Evolutionary conservation across 2,329 filamentous ascomycete genomes (phyloP).

Genomic region (Aspergillus phoenicis): DNA sequence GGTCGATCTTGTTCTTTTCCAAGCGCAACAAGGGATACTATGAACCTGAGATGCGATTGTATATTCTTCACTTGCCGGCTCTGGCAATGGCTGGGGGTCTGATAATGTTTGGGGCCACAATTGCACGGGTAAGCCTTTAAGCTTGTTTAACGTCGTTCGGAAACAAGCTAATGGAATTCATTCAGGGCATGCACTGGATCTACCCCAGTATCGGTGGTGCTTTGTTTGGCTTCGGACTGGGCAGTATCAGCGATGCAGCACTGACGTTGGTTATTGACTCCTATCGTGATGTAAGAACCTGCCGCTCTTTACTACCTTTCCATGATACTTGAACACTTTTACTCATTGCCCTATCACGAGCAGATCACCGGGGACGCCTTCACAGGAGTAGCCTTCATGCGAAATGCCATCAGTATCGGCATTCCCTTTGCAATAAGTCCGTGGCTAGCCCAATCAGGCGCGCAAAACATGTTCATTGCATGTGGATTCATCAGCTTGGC

Average conservation of each 20-base stretch:
- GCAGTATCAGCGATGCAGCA: conserved; percentile 41
- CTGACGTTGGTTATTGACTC: conserved; percentile 43
- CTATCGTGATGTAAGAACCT: conserved; percentile 37
- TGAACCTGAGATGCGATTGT: conserved; percentile 54
- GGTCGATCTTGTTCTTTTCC: conserved; percentile 45
- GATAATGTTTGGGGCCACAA: conserved; percentile 46
- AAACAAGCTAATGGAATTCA: background rate
- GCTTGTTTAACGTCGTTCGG: background rate
- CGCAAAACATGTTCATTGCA: conserved; percentile 32
- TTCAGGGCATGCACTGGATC: conserved; percentile 50
- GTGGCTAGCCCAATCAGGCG: conserved; percentile 30
- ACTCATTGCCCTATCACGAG: too few species aligned
- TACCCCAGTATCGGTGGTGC: conserved; percentile 42
- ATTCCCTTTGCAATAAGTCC: conserved; percentile 35
- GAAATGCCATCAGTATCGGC: conserved; percentile 35
- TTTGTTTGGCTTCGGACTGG: conserved; percentile 44
- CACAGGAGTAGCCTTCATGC: conserved; percentile 34
- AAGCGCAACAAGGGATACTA: conserved; percentile 50
- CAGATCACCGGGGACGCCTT: conserved; percentile 28
- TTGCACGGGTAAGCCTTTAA: conserved; percentile 33
- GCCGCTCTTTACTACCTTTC: background rate
- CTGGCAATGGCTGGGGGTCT: conserved; percentile 47
- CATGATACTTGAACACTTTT: background rate
- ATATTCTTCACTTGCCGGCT: conserved; percentile 37
- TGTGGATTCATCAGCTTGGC: conserved; percentile 31